Evolutionary conservation across 768 basidiomycete species (phyloP).

Genomic region (Termitomyces eurrhizus): DNA sequence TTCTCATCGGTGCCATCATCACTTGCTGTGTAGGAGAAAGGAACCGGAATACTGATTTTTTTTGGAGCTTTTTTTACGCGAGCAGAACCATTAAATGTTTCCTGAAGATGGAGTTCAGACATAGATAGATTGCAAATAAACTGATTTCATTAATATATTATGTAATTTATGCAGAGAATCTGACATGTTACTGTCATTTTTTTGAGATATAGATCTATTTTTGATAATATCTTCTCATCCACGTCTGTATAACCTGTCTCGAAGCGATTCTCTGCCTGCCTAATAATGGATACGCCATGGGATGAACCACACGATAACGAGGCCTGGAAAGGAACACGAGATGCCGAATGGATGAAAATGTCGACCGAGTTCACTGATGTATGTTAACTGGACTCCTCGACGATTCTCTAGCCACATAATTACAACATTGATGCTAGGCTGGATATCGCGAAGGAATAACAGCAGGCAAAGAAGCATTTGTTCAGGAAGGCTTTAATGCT

Average conservation of each 20-base stretch:
- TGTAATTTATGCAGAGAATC: too few species aligned
- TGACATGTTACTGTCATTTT: too few species aligned
- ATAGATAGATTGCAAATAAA: background rate
- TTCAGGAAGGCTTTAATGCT: slow-evolving; percentile 88
- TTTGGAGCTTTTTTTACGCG: slow-evolving; percentile 49
- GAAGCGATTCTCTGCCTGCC: background rate
- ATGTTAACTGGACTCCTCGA: slow-evolving; percentile 14
- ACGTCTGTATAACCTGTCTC: too few species aligned
- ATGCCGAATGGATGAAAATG: slow-evolving; percentile 66
- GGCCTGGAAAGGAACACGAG: slow-evolving; percentile 24
- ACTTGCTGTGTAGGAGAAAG: slow-evolving; percentile 68
- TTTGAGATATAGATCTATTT: too few species aligned
- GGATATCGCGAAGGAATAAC: slow-evolving; percentile 98
- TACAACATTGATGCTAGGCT: slow-evolving; percentile 43
- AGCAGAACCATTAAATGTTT: slow-evolving; percentile 22
- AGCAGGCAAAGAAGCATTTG: slow-evolving; percentile 80
- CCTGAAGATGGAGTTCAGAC: slow-evolving; percentile 32
- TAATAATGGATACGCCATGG: slow-evolving; percentile 56
- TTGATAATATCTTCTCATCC: too few species aligned
- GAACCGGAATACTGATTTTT: slow-evolving; percentile 40
- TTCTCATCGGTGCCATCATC: slow-evolving; percentile 87
- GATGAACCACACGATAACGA: slow-evolving; percentile 37
- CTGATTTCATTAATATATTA: too few species aligned
- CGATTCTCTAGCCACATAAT: background rate
- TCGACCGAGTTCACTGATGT: slow-evolving; percentile 72